These are phyloP conservation scores for Nemania sp. DNA, from an alignment of 2,329 filamentous ascomycete species.

Conservation along the genomic window DNA sequence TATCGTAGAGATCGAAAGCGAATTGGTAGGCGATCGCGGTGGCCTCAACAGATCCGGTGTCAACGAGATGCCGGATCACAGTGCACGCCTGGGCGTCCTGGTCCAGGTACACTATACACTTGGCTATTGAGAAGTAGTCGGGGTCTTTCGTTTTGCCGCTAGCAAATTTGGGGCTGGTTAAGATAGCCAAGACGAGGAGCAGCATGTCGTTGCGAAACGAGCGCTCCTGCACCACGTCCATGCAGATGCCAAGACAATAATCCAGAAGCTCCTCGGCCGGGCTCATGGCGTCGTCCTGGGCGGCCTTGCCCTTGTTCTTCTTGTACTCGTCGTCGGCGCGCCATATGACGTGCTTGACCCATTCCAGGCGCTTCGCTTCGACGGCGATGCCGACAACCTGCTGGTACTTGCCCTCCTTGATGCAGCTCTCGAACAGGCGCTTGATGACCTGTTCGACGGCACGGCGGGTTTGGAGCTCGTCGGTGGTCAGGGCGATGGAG, in stretches of 20 bases:
- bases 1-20: slow-evolving; percentile 97
- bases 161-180: slow-evolving; percentile 52
- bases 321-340: slow-evolving; percentile 87
- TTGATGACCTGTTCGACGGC: slow-evolving; percentile 84
- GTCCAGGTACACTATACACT: slow-evolving; percentile 94
- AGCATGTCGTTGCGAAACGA: slow-evolving; percentile 82
- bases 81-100: slow-evolving; percentile 87
- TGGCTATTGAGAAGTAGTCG: slow-evolving; percentile 97
- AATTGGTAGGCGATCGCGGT: slow-evolving; percentile 93
- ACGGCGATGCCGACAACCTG: slow-evolving; percentile 97
- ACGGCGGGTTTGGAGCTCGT: slow-evolving; percentile 70
- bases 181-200: slow-evolving; percentile 88
- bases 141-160: slow-evolving; percentile 80
- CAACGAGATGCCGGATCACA: slow-evolving; percentile 80
- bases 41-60: slow-evolving; percentile 76
- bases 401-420: slow-evolving; percentile 82
- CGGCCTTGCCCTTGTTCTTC: slow-evolving; percentile 64
- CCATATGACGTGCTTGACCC: slow-evolving; percentile 83
- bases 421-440: slow-evolving; percentile 87
- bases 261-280: slow-evolving; percentile 93
- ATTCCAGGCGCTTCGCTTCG: slow-evolving; percentile 88
- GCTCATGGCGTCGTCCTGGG: slow-evolving; percentile 52
- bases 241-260: slow-evolving; percentile 92
- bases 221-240: slow-evolving; percentile 96
- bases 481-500: slow-evolving; percentile 66